Evolutionary conservation across 106 monocot genomes (phyloP).

Genomic region (Platanthera guangdongensis): DNA sequence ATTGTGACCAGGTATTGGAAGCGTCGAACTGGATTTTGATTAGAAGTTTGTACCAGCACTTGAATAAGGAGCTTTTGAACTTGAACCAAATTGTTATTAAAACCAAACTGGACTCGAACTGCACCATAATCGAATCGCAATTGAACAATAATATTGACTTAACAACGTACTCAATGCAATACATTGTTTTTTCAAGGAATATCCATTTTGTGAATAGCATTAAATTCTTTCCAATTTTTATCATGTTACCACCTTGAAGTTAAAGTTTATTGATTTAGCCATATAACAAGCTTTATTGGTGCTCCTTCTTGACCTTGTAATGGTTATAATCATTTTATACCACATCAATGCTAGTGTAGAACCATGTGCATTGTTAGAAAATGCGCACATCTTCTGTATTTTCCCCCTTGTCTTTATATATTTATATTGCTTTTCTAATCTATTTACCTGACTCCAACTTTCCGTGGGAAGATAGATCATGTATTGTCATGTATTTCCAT

Average conservation of each 20-base stretch:
- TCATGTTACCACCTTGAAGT: neutral
- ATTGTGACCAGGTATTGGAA: no score
- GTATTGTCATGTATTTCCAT: neutral
- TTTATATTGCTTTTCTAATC: neutral
- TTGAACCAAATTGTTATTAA: no score
- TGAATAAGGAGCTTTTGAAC: no score
- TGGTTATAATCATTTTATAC: neutral
- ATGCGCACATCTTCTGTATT: neutral
- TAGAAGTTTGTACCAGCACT: no score
- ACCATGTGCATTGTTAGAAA: neutral
- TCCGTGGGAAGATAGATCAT: neutral
- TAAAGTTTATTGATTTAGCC: neutral
- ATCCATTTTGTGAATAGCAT: no score
- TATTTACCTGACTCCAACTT: neutral
- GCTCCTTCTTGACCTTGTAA: neutral
- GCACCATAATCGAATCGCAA: no score
- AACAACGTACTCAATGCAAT: no score
- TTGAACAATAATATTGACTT: no score
- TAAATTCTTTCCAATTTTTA: neutral
- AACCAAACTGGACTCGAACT: no score
- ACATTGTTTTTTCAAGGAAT: no score
- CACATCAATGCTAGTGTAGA: neutral
- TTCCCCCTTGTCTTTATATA: neutral
- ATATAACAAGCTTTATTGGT: neutral
- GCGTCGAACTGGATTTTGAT: no score